These are phyloP conservation scores for Borovskyia barvae DNA, from an alignment of 208 protist genomes.

Conservation along the genomic window DNA sequence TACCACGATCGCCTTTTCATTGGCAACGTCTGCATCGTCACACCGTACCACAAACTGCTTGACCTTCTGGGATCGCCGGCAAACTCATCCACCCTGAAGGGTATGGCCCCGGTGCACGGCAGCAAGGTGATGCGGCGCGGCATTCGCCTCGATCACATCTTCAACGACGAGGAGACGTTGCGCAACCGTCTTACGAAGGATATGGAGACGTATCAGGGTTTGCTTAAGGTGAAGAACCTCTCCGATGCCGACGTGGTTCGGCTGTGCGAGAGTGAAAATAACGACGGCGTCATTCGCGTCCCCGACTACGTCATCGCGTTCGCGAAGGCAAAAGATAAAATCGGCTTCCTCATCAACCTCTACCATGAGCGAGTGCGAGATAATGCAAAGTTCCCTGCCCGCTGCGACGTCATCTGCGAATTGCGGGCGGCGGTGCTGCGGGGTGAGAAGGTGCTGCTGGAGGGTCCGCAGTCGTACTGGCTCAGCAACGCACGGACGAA, in stretches of 20 bases:
- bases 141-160: conserved; percentile 91
- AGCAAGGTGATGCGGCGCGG: conserved; percentile 89
- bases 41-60: conserved; percentile 91
- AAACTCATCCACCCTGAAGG: conserved; percentile 91
- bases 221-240: conserved; percentile 66
- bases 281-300: conserved; percentile 78
- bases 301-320: conserved; percentile 84
- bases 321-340: conserved; percentile 76
- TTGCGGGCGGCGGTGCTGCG: conserved; percentile 60
- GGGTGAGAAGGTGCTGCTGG: conserved; percentile 86
- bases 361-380: conserved; percentile 71
- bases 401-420: conserved; percentile 85
- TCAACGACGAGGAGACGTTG: conserved; percentile 74
- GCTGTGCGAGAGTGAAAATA: conserved; percentile 81
- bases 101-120: conserved; percentile 88
- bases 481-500: conserved; percentile 90
- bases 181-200: conserved; percentile 72
- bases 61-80: conserved; percentile 76
- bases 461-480: conserved; percentile 93
- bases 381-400: conserved; percentile 73
- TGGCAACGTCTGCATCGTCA: conserved; percentile 89
- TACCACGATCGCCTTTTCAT: conserved; percentile 85
- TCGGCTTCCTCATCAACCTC: conserved; percentile 74
- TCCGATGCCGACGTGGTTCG: conserved; percentile 77
- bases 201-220: conserved; percentile 86